Base-by-base conservation (phyloP, 768 basidiomycete genomes). In the Auriscalpium microsporum region DNA sequence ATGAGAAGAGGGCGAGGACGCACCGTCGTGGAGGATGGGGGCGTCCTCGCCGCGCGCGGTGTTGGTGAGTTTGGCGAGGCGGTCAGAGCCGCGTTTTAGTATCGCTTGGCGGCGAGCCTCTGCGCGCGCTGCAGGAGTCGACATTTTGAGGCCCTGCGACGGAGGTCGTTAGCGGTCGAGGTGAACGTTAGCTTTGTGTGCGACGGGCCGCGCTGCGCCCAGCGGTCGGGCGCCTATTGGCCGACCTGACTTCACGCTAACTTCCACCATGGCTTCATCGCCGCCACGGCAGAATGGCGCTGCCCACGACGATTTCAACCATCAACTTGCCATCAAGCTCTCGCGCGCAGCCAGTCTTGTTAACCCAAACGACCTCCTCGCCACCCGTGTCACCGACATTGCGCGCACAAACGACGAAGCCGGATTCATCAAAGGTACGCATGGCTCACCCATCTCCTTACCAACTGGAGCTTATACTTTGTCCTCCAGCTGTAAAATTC, bases 361-460 rank as follows among this genome's bases (percentile, higher is more conserved):
- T 56, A 90, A 90, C 64, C 88, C 89, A 0, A 95, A 94, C 66
- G 87, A 90, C 61, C 69, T 87, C 4, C 78, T 95, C 19, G 92
- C 91, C 3, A 76, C 79, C 58, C 74, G 86, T 55, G 87, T 94
- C 36, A 82, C 84, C 23, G 86, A 88, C 62, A 86, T 94, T 56
- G 90, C 90, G 7, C 84, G 81, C 68, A 80, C 80, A 1, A 89
- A 83, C 62, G 62, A 79, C 1, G 62, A 80, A 19, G 76, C 80
- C 11, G 82, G 76, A 3, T 92, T 94, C 67, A 78, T 82, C 47
- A 76, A 77, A 71, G 88, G 89, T 89, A 56, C 47, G 74, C 65
- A 16, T 8, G 14, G 40, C 17, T 9, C 40, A 17, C 8, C 2
- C 28, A 28, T 28, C 28, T 28, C 7, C 50, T 45, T 10, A 34